Percentiles rank a stretch among this genome's conserved stretches.
These are phyloP conservation scores for Collybiopsis luxurians DNA, from an alignment of 768 basidiomycete genomes.

Conservation along the genomic window DNA sequence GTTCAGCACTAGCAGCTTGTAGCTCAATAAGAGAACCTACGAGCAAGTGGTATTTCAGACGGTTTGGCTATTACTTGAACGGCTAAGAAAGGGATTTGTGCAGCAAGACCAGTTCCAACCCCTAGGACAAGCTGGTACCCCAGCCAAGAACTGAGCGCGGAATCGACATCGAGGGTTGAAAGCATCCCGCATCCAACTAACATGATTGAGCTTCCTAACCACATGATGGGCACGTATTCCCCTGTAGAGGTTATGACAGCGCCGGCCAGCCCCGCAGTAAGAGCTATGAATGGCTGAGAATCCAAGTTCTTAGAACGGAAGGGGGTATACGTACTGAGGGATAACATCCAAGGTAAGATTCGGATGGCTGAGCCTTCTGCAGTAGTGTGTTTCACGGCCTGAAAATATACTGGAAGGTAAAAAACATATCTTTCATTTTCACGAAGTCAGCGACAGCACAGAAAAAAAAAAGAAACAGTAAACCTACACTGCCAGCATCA, in stretches of 20 bases:
- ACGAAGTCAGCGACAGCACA: not conserved
- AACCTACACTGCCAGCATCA: slow-evolving; percentile 4
- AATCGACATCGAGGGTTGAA: too few species aligned
- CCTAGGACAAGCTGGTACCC: too few species aligned
- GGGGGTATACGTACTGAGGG: slow-evolving; percentile 33
- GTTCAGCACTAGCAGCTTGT: not conserved
- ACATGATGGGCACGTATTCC: too few species aligned
- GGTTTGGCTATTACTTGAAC: slow-evolving; percentile 1
- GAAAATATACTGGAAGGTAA: slow-evolving; percentile 26
- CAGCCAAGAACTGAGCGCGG: too few species aligned
- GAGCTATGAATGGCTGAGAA: too few species aligned
- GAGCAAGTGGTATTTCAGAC: slow-evolving; percentile 5
- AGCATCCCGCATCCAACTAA: too few species aligned
- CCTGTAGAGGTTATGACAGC: slow-evolving; percentile 14
- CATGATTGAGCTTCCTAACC: too few species aligned
- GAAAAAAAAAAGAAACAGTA: not conserved
- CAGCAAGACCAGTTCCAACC: not conserved
- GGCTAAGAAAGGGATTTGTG: slow-evolving; percentile 8
- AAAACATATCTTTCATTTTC: slow-evolving; percentile 5
- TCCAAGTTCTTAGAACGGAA: slow-evolving; percentile 25
- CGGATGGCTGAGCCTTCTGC: slow-evolving; percentile 28
- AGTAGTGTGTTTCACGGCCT: slow-evolving; percentile 31
- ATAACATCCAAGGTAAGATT: slow-evolving; percentile 28
- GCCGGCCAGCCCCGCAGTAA: too few species aligned
- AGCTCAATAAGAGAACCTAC: slow-evolving; percentile 4